Base-by-base conservation (phyloP, 306 rosid species). In the Cucurbita argyrosperma region DNA sequence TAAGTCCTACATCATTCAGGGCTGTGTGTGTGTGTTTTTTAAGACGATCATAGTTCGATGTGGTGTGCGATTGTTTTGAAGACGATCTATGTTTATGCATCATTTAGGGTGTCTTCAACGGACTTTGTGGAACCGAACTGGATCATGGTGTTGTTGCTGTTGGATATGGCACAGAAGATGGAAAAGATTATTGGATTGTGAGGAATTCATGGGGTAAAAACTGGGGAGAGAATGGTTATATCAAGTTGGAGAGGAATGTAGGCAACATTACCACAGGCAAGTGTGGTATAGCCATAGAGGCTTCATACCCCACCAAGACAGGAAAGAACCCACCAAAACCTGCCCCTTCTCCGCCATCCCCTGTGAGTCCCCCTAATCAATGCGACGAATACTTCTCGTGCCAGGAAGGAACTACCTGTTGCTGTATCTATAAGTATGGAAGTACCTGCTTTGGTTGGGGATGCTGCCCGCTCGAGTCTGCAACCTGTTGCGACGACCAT, bases 221-320 rank as follows among this genome's bases (percentile, higher is more conserved):
- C 35, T 94, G 99, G 99, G 97, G 96, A 5, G 99, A 90, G 76
- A 15, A 43, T 26, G 99, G 99, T 14, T 94, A 82, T 83, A 85
- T 91, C 19, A 91, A 63, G 84, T 1, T 94, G 71, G 90, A 90
- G 85, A 82, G 95, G 4, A 94, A 91, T 70, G 7, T 88, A 66
- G 59, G 23, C 4, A 40, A 10, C 3, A 55, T 51, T 9, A 21
- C 61, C 5, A 78, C 81, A 0, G 97, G 97, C 14, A 91, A 94
- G 79, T 90, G 97, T 55, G 98, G 98, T 5, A 88, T 94, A 13
- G 97, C 97, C 30, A 77, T 94, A 40, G 85, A 85, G 77, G 49
- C 98, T 61, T 94, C 98, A 0, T 94, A 94, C 81, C 97, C 98
- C 12, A 74, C 65, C 35, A 94, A 94, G 87, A 88, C 75, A 7